Conservation (phyloP, 73 alveolate genomes). For the Uronychia binucleata region DNA sequence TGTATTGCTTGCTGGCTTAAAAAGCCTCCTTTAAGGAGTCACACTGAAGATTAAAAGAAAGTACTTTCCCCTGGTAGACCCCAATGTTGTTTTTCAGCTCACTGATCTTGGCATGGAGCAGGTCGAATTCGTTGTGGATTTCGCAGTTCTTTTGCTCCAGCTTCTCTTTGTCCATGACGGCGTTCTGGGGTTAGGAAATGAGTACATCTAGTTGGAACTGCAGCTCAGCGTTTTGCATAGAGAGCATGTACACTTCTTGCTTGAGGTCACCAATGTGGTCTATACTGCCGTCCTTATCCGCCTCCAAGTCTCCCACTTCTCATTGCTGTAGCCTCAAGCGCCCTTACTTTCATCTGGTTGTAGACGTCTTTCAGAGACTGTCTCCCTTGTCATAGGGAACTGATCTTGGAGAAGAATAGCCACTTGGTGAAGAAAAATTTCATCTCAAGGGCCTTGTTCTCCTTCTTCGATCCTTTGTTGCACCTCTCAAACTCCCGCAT, state of each 20-base stretch:
- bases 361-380: not conserved
- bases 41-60: not conserved
- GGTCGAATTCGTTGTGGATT: no score
- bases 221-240: not conserved
- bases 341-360: not conserved
- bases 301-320: not conserved
- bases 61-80: not conserved
- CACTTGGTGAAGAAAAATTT: conserved; percentile 31
- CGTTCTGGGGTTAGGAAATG: no score
- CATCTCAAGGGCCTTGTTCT: not conserved
- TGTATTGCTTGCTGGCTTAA: not conserved
- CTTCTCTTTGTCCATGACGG: no score
- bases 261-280: not conserved
- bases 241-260: not conserved
- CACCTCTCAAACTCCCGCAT: conserved; percentile 13
- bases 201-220: not conserved
- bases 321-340: not conserved
- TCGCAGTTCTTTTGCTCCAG: no score
- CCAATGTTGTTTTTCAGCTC: not conserved
- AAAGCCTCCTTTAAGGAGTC: not conserved
- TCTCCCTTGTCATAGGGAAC: conserved; percentile 8
- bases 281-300: not conserved
- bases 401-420: conserved; percentile 10
- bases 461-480: conserved; percentile 4
- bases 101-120: not conserved